Conservation (phyloP, 768 basidiomycete genomes). For the Mycena olivaceomarginata region DNA sequence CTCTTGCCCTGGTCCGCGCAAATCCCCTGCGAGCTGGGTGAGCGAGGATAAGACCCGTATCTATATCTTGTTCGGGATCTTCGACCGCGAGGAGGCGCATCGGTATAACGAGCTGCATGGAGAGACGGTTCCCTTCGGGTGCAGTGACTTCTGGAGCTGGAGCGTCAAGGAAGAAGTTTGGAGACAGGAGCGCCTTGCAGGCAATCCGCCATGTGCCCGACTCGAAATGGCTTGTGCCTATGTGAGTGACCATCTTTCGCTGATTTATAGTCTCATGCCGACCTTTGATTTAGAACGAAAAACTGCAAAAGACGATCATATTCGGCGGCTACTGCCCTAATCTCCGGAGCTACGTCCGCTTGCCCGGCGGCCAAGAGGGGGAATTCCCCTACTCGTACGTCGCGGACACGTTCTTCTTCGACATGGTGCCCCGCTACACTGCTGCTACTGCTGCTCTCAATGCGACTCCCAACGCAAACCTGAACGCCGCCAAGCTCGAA, state of each 20-base stretch:
- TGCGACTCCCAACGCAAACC: not conserved
- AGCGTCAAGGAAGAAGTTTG: slow-evolving; percentile 51
- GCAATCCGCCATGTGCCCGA: slow-evolving; percentile 56
- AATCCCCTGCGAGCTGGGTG: slow-evolving; percentile 59
- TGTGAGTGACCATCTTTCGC: slow-evolving; percentile 34
- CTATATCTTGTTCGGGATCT: slow-evolving; percentile 58
- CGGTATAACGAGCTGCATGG: slow-evolving; percentile 50
- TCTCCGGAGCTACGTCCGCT: slow-evolving; percentile 45
- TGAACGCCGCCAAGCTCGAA: too few species aligned
- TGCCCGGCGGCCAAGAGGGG: not conserved
- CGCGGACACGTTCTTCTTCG: slow-evolving; percentile 63
- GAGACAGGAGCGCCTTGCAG: slow-evolving; percentile 53
- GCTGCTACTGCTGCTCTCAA: too few species aligned
- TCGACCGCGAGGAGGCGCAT: slow-evolving; percentile 54
- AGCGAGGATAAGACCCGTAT: slow-evolving; percentile 53
- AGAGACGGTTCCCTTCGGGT: slow-evolving; percentile 29
- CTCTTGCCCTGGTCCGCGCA: slow-evolving; percentile 56
- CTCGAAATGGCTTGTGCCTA: slow-evolving; percentile 54
- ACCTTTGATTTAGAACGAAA: slow-evolving; percentile 23
- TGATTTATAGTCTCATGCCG: not conserved
- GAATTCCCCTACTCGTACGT: slow-evolving; percentile 60
- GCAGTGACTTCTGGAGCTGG: slow-evolving; percentile 58
- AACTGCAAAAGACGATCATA: slow-evolving; percentile 56
- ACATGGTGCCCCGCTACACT: slow-evolving; percentile 28
- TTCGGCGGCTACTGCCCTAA: slow-evolving; percentile 63